phyloP scores from a whole-genome alignment of 371 early-diverging fungal genomes.

The Haplosporangium sp. region DNA sequence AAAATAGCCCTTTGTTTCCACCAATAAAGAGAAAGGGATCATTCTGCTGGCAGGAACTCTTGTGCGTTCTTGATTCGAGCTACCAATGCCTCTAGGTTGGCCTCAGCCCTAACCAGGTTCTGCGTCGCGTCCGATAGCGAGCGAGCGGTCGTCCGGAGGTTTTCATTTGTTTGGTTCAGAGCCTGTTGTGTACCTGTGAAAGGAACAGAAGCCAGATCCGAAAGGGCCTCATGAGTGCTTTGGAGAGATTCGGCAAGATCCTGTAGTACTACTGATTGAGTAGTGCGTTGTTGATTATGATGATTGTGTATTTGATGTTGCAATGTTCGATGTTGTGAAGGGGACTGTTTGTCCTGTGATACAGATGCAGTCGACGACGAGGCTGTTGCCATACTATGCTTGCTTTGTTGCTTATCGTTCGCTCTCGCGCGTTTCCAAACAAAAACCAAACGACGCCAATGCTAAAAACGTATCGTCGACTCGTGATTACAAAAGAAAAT shows the following conservation, averaged over 20 bases:
- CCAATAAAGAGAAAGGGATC: neutral
- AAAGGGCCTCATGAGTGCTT: conserved; percentile 25
- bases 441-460: no score
- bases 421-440: no score
- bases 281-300: no score
- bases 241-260: conserved; percentile 17
- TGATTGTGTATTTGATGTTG: no score
- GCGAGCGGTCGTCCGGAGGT: conserved; percentile 25
- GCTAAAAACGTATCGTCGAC: no score
- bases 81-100: conserved; percentile 20
- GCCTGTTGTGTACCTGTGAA: conserved; percentile 23
- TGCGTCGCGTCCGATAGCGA: conserved; percentile 25
- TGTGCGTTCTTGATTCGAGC: conserved; percentile 21
- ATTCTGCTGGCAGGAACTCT: conserved; percentile 25
- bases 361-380: no score
- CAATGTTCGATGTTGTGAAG: no score
- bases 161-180: conserved; percentile 15
- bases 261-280: neutral
- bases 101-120: conserved; percentile 11
- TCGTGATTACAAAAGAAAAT: no score
- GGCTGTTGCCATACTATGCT: no score
- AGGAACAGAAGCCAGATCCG: conserved; percentile 16
- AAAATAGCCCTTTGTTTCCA: neutral
- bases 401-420: no score
- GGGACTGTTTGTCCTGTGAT: no score